A percentile compares a stretch with the other conserved stretches of the same genome.
phyloP scores from a whole-genome alignment of 116 monocot genomes.

The Trichopus zeylanicus region DNA sequence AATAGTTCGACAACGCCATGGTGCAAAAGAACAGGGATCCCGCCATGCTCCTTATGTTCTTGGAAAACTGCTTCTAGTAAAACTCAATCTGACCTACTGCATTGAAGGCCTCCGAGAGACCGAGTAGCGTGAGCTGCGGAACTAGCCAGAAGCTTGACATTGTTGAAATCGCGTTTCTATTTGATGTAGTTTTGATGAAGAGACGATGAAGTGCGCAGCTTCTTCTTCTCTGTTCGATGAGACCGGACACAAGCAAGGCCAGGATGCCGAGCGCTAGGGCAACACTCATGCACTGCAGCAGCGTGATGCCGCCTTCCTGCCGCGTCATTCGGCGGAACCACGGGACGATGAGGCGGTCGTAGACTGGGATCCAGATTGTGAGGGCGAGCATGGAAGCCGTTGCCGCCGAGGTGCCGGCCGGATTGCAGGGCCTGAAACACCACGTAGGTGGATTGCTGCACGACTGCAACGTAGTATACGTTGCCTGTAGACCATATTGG shows the following conservation, averaged over 20 bases:
- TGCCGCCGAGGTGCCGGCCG: slow-evolving; percentile 7
- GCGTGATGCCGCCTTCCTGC: slow-evolving; percentile 29
- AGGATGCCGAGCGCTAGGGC: slow-evolving; percentile 32
- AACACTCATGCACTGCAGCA: slow-evolving; percentile 61
- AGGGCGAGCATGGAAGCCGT: slow-evolving; percentile 42
- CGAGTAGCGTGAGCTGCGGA: slow-evolving; percentile 39
- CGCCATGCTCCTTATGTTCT: slow-evolving; percentile 80
- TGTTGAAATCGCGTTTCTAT: slow-evolving; percentile 20
- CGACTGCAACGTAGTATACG: slow-evolving; percentile 17
- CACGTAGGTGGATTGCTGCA: slow-evolving; percentile 20
- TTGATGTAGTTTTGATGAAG: background rate
- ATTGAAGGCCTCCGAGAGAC: slow-evolving; percentile 69
- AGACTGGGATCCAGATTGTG: slow-evolving; percentile 56
- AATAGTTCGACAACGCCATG: slow-evolving; percentile 28
- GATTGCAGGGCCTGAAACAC: slow-evolving; percentile 44
- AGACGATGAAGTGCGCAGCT: slow-evolving; percentile 6
- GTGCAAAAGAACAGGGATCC: slow-evolving; percentile 46
- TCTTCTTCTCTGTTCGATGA: slow-evolving; percentile 22
- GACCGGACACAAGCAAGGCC: slow-evolving; percentile 36
- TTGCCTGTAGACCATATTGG: slow-evolving; percentile 43
- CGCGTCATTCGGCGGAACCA: slow-evolving; percentile 24
- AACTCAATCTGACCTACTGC: slow-evolving; percentile 68
- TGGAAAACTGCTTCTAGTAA: slow-evolving; percentile 89
- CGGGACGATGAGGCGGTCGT: slow-evolving; percentile 57
- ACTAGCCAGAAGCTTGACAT: slow-evolving; percentile 57